Evolutionary conservation across 176 grass and related monocot genomes (phyloP), one percentile per base, ranked within the genome.

Genomic region (Musa troglodytarum): DNA sequence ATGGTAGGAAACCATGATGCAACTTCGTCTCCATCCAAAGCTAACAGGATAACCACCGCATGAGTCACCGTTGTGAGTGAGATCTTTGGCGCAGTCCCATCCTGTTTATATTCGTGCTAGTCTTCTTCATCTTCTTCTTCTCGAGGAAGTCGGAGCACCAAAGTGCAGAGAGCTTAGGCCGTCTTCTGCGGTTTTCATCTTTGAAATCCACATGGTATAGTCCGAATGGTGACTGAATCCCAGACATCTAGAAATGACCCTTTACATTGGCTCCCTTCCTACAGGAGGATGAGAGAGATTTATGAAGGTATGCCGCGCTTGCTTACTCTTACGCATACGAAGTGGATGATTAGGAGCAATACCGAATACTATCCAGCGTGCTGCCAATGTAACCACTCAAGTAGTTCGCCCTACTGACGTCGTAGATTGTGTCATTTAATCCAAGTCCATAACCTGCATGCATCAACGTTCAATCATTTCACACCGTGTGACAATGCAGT

Each of bases 201-300:
- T 11, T 72, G 55, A 92, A 92, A 74, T 92, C 80, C 17, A 92
- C 81, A 5, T 53, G 54, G n/a, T 79, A 82, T 2, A 92, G 63
- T 3, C 86, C 86, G 23, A 76, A 92, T 26, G 64, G 56, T 1
- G 54, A 16, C 2, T 78, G 75, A 74, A 86, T 86, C 11, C 89
- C 86, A 0, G 61, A 49, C 20, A 62, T 92, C 89, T 52, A 92
- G 17, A 7, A 92, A 81, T 10, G 89, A 83, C 89, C 86, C 78
- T 67, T 85, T 29, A 88, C 77, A 65, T 92, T 83, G n/a, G 59
- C 54, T 72, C 85, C 89, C 52, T 81, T 75, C 80, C 85, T 91
- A 29, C 65, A 74, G 52, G 34, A 49, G 55, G 59, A 63, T n/a
- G 16, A 24, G 1, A 75, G 69, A 12, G 51, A 25, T 53, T 25